Conservation (phyloP, 179 eudicot genomes). For the Spinacia oleracea region DNA sequence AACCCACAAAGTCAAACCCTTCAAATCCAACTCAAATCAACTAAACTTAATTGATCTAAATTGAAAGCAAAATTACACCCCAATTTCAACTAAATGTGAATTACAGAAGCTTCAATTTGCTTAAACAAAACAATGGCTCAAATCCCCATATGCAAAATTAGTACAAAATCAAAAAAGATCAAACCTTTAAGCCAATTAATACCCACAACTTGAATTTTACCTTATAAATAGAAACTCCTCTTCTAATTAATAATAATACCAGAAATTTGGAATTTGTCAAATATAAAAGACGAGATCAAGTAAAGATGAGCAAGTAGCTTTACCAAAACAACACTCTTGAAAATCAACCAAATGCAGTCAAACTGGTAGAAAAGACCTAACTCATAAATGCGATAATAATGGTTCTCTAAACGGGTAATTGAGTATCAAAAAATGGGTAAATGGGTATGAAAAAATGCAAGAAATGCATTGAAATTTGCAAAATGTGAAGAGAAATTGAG, state of each 20-base stretch:
- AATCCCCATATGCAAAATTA: slow-evolving; percentile 18
- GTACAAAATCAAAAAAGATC: slow-evolving; percentile 6
- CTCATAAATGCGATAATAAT: too few species aligned
- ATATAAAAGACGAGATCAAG: slow-evolving; percentile 25
- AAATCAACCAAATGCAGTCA: slow-evolving; percentile 4
- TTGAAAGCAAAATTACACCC: slow-evolving; percentile 15
- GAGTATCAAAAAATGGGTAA: neutral
- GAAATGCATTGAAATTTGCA: neutral
- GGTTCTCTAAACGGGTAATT: neutral
- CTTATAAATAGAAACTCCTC: neutral
- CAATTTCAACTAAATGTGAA: slow-evolving; percentile 24
- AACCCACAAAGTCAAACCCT: slow-evolving; percentile 34
- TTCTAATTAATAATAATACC: slow-evolving; percentile 1
- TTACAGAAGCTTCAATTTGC: slow-evolving; percentile 9
- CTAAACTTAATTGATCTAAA: slow-evolving; percentile 6
- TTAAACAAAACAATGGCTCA: slow-evolving; percentile 5
- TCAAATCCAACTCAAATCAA: slow-evolving; percentile 20
- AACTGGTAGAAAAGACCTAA: neutral
- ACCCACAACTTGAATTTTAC: slow-evolving; percentile 10
- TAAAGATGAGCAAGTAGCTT: slow-evolving; percentile 4
- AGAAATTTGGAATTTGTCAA: neutral
- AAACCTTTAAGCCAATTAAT: slow-evolving; percentile 12
- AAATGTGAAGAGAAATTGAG: neutral
- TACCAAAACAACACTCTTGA: neutral
- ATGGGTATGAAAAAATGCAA: neutral